Conservation (phyloP, 441 rosid species). For the Erysimum pusillum region DNA sequence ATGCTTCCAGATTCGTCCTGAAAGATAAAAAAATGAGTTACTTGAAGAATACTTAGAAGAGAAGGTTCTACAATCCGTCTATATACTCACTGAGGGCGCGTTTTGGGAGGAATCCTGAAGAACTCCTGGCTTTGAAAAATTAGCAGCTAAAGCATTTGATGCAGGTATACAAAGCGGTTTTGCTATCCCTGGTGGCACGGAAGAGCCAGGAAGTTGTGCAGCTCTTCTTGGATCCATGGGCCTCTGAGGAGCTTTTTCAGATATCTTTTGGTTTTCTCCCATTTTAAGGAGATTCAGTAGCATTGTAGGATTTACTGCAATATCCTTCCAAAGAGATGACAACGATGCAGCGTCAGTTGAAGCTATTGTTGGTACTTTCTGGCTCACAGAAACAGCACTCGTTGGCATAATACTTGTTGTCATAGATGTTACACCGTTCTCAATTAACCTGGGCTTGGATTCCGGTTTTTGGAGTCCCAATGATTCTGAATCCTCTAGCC, state of each 20-base stretch:
- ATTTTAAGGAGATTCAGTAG: slow-evolving; percentile 73
- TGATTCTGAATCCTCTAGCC: slow-evolving; percentile 72
- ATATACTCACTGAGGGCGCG: slow-evolving; percentile 52
- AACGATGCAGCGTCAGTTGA: slow-evolving; percentile 50
- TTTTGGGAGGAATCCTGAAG: slow-evolving; percentile 56
- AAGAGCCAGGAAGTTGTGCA: slow-evolving; percentile 55
- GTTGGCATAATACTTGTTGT: slow-evolving; percentile 47
- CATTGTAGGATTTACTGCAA: slow-evolving; percentile 80
- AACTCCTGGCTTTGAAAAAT: slow-evolving; percentile 59
- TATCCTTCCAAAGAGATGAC: slow-evolving; percentile 70
- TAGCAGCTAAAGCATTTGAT: slow-evolving; percentile 49
- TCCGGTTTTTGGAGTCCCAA: slow-evolving; percentile 51
- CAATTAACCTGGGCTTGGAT: slow-evolving; percentile 54
- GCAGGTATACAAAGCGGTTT: slow-evolving; percentile 50
- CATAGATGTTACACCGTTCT: slow-evolving; percentile 52
- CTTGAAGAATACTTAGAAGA: slow-evolving; percentile 3
- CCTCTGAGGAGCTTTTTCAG: slow-evolving; percentile 62
- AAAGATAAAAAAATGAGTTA: slow-evolving; percentile 34
- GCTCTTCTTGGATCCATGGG: slow-evolving; percentile 56
- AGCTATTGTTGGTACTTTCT: slow-evolving; percentile 46
- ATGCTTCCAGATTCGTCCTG: slow-evolving; percentile 79
- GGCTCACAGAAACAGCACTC: slow-evolving; percentile 51
- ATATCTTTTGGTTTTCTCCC: slow-evolving; percentile 72
- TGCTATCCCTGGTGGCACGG: slow-evolving; percentile 52
- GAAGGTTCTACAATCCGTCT: background rate